These are phyloP conservation scores for Stenocarpella maydis DNA, from an alignment of 2,329 filamentous ascomycete species.

Conservation along the genomic window DNA sequence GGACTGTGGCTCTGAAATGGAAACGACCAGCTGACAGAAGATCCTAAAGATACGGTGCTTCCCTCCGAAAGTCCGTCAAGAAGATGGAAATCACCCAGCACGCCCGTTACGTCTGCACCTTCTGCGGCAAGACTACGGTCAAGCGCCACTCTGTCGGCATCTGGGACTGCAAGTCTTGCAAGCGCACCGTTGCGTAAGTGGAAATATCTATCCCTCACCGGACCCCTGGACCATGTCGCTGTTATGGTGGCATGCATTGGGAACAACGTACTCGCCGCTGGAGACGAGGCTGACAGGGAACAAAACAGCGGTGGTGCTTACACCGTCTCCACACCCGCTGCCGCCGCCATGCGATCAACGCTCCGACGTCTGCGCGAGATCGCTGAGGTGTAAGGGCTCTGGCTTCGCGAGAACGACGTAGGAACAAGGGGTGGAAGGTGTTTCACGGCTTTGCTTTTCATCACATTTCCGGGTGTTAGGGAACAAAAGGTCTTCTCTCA, in stretches of 20 bases:
- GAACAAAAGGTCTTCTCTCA: slow-evolving; percentile 36
- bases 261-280: background rate
- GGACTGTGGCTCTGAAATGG: background rate
- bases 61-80: slow-evolving; percentile 99
- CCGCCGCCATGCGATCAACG: slow-evolving; percentile 93
- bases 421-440: slow-evolving; percentile 34
- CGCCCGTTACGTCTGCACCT: slow-evolving; percentile 96
- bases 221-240: background rate
- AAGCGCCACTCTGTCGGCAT: slow-evolving; percentile 92
- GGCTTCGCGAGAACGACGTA: slow-evolving; percentile 40
- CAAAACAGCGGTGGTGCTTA: slow-evolving; percentile 35
- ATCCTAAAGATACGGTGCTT: slow-evolving; percentile 88
- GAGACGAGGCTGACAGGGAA: slow-evolving; percentile 16
- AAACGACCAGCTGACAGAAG: slow-evolving; percentile 41
- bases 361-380: slow-evolving; percentile 98
- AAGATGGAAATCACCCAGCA: slow-evolving; percentile 99
- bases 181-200: slow-evolving; percentile 86
- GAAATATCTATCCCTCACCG: slow-evolving; percentile 3
- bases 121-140: slow-evolving; percentile 97
- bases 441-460: slow-evolving; percentile 37
- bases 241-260: background rate
- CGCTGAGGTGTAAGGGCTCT: slow-evolving; percentile 80
- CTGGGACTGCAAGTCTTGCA: slow-evolving; percentile 78
- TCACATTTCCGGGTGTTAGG: slow-evolving; percentile 37
- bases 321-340: slow-evolving; percentile 73